Percentiles rank a stretch among this genome's conserved stretches.
phyloP scores from a whole-genome alignment of 225 moss, liverwort and hornwort genomes.

The Antitrichia curtipendula region DNA sequence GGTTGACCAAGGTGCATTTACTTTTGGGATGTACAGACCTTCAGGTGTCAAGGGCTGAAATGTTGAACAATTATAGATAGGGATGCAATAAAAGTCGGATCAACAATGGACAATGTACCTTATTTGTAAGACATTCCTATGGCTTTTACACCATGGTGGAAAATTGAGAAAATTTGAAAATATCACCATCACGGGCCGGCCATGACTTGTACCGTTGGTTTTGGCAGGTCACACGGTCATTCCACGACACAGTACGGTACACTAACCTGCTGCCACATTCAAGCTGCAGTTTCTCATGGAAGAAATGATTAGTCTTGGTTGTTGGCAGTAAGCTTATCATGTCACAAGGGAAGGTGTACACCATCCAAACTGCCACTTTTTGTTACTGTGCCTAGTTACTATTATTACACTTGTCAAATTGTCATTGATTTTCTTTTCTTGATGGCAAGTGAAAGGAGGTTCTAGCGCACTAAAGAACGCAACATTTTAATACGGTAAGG shows the following conservation, averaged over 20 bases:
- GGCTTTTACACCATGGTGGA: not conserved
- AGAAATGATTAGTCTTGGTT: not conserved
- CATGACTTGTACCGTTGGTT: not conserved
- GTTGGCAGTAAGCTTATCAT: too few relatives aligned
- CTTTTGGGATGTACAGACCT: not conserved
- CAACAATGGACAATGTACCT: not conserved
- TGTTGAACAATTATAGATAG: not conserved
- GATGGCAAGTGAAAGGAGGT: not conserved
- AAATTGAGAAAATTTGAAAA: not conserved
- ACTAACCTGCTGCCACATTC: not conserved
- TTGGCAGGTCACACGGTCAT: not conserved
- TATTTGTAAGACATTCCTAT: not conserved
- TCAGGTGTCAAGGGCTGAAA: fast-evolving
- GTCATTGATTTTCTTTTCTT: too few relatives aligned
- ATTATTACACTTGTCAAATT: too few relatives aligned
- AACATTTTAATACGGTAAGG: not conserved
- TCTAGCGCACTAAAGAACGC: fast-evolving
- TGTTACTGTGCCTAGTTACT: too few relatives aligned
- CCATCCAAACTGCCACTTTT: too few relatives aligned
- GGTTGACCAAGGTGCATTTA: not conserved
- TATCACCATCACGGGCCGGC: not conserved
- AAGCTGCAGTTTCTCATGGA: not conserved
- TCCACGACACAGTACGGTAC: not conserved
- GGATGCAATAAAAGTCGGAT: not conserved
- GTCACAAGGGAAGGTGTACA: not conserved